Percentiles rank a stretch among this genome's conserved stretches.
phyloP scores from a whole-genome alignment of 768 basidiomycete species.

The Xerocomellus dryophilus region DNA sequence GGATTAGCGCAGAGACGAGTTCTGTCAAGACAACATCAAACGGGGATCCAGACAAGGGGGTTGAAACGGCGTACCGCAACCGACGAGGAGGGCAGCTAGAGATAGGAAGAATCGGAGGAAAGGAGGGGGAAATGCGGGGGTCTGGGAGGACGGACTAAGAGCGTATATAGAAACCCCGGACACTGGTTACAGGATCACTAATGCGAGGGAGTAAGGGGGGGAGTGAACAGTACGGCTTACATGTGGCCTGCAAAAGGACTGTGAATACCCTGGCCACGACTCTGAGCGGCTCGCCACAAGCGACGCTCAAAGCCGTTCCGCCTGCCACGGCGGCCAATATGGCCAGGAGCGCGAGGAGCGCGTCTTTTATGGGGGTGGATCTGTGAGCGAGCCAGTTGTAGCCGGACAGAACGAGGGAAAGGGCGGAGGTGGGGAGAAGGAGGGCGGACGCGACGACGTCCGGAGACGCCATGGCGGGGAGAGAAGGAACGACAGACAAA shows the following conservation, averaged over 20 bases:
- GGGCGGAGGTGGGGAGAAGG: constrained; percentile 22
- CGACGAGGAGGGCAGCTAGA: constrained; percentile 21
- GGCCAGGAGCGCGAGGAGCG: constrained; percentile 19
- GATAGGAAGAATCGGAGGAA: constrained; percentile 17
- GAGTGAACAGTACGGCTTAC: constrained; percentile 10
- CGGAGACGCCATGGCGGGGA: constrained; percentile 21
- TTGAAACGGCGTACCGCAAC: constrained; percentile 24
- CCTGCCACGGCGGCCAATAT: constrained; percentile 24
- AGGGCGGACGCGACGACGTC: constrained; percentile 28
- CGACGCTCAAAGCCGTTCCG: constrained; percentile 19
- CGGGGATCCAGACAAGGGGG: not conserved
- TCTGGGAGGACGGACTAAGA: constrained; percentile 9
- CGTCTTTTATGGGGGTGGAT: constrained; percentile 6
- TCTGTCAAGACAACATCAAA: constrained; percentile 12
- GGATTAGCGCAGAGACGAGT: constrained; percentile 24
- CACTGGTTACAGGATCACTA: constrained; percentile 14
- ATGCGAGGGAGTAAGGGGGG: not conserved
- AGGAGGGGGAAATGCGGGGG: constrained; percentile 1
- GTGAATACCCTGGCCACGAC: constrained; percentile 15
- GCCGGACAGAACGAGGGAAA: constrained; percentile 15
- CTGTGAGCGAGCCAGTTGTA: constrained; percentile 9
- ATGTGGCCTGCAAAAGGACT: constrained; percentile 19
- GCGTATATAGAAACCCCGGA: constrained; percentile 27
- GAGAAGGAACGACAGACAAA: constrained; percentile 19
- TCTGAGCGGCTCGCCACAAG: constrained; percentile 14